phyloP scores from a whole-genome alignment of 1,139 yeast species.

The Blastobotrys serpentis region DNA sequence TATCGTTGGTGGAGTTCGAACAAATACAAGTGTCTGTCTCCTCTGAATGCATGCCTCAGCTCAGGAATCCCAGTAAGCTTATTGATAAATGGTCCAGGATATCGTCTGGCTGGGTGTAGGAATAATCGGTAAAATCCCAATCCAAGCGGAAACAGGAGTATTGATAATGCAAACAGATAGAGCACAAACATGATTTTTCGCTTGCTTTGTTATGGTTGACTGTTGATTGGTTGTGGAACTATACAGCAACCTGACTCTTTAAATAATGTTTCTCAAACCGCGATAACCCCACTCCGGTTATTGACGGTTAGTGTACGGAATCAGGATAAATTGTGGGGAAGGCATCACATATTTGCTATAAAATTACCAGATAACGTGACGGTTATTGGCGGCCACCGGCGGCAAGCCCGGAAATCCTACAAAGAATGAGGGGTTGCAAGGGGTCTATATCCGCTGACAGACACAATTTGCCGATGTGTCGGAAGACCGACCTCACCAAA shows the following conservation, averaged over 20 bases:
- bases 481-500: no score
- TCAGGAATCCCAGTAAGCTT: conserved; percentile 22
- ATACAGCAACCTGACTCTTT: background rate
- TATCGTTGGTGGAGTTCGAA: conserved; percentile 50
- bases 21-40: conserved; percentile 24
- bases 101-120: conserved; percentile 21
- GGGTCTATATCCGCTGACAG: no score
- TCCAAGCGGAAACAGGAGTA: conserved; percentile 3
- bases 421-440: no score
- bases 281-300: background rate
- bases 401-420: no score
- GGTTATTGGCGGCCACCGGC: no score
- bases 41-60: conserved; percentile 23
- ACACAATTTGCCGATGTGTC: no score
- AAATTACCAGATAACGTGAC: no score
- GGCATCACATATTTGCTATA: no score
- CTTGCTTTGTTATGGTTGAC: background rate
- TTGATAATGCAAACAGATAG: background rate
- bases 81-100: conserved; percentile 23
- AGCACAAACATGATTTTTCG: background rate
- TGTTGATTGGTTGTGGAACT: background rate
- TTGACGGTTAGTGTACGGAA: no score
- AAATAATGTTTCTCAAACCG: background rate
- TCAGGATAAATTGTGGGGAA: background rate
- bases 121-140: conserved; percentile 17